Evolutionary conservation across 2,329 filamentous ascomycete genomes (phyloP), one percentile per base, ranked within the genome.

Genomic region (Aplosporella prunicola): DNA sequence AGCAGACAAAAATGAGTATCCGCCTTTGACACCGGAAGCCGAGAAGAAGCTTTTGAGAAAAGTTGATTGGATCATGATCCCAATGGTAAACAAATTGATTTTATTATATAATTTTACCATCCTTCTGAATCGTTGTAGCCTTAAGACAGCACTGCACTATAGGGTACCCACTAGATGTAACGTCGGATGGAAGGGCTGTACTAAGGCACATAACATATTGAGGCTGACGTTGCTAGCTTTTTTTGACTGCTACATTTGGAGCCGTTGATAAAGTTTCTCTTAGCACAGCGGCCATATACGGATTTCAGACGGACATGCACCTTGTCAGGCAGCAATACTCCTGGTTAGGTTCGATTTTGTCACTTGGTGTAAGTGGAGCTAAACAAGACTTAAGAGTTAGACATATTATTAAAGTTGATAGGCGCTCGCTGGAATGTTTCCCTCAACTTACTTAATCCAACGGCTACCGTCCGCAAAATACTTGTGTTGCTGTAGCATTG

Each of bases 271-370:
- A 73, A 47, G 48, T 42, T 11, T 46, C 40, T 2, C 37, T 56
- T 0, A 60, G 56, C 13, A 68, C 68, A 40, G 65, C 66, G 7
- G 66, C 64, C 40, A 66, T 71, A 44, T 71, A 69, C 43, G 69
- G 68, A 3, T 53, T 73, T 20, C 55, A 60, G n/a, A 55, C 63
- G 20, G 67, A 71, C 41, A 64, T 67, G 0, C 46, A 68, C 20
- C 60, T 72, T 8, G 53, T 60, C n/a, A 67, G 62, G 10, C 51
- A 62, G 20, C 58, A 73, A 38, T 62, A 68, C 51, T 77, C 74
- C 2, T 78, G 74, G 74, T 67, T 79, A 0, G 71, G 73, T 0
- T 76, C 72, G 1, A 69, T 78, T 34, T 58, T 79, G 8, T 79
- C 73, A 45, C 23, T 35, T 5, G 31, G 32, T n/a, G 34, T 36